Conservation (phyloP, 352 stramenopile species). For the Phytophthora chlamydospora region DNA sequence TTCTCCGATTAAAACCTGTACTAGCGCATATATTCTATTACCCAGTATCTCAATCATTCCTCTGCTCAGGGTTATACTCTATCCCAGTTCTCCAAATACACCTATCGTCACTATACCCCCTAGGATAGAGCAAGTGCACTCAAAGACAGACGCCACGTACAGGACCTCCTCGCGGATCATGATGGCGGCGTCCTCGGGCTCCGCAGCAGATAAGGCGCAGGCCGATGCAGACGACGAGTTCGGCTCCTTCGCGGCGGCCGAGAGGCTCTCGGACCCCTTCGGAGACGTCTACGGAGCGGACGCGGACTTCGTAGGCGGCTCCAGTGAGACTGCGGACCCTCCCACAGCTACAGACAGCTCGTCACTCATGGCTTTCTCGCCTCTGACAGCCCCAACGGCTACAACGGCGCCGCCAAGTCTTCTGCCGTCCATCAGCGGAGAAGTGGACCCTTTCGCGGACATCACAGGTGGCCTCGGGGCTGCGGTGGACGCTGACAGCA, state of each 20-base stretch:
- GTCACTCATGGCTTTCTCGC: conserved; percentile 51
- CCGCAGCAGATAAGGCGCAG: background rate
- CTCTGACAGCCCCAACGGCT: conserved; percentile 21
- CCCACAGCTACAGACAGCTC: conserved; percentile 10
- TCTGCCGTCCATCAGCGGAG: conserved; percentile 35
- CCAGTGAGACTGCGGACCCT: background rate
- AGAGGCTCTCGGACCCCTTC: conserved; percentile 45
- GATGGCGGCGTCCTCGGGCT: conserved; percentile 35
- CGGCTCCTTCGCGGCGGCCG: conserved; percentile 46
- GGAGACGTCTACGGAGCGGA: conserved; percentile 42
- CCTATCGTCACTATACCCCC: conserved; percentile 21
- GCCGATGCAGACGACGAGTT: conserved; percentile 37
- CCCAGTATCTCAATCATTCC: background rate
- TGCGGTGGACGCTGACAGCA: background rate
- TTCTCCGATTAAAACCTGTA: background rate
- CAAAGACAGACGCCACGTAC: conserved; percentile 29
- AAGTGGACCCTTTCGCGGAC: conserved; percentile 48
- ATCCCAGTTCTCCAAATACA: background rate
- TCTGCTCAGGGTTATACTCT: background rate
- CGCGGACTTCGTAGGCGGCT: conserved; percentile 17
- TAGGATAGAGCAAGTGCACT: conserved; percentile 9
- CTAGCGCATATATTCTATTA: background rate
- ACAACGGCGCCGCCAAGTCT: conserved; percentile 16
- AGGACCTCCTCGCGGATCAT: conserved; percentile 4
- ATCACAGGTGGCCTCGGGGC: conserved; percentile 29